Percentiles rank a stretch among this genome's conserved stretches.
Evolutionary conservation across 768 basidiomycete species (phyloP).

Genomic region (Termitomyces sp.): DNA sequence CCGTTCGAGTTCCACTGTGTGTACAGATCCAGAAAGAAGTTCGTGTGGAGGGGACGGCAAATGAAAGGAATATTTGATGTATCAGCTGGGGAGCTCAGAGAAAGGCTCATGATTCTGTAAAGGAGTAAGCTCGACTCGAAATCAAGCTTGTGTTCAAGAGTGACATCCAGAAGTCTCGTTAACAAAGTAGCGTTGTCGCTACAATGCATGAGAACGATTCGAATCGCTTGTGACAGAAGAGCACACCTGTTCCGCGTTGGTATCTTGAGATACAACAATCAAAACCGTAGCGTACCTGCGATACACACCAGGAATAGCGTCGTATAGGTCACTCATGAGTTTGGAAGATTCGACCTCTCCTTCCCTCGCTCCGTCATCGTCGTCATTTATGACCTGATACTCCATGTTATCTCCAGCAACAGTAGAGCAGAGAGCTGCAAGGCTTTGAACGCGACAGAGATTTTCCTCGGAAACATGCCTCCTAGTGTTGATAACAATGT

Average conservation of each 20-base stretch:
- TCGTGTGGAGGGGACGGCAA: slow-evolving; percentile 38
- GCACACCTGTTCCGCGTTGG: slow-evolving; percentile 29
- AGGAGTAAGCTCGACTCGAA: slow-evolving; percentile 40
- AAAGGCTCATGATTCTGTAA: slow-evolving; percentile 30
- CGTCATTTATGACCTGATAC: slow-evolving; percentile 14
- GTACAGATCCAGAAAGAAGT: slow-evolving; percentile 41
- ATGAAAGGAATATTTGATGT: slow-evolving; percentile 22
- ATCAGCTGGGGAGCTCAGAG: slow-evolving; percentile 23
- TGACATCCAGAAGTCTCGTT: slow-evolving; percentile 43
- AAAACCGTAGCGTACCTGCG: slow-evolving; percentile 35
- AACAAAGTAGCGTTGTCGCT: slow-evolving; percentile 44
- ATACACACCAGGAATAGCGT: slow-evolving; percentile 43
- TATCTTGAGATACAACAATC: not conserved
- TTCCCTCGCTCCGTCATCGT: slow-evolving; percentile 12
- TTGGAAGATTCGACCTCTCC: slow-evolving; percentile 15
- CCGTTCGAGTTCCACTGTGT: slow-evolving; percentile 29
- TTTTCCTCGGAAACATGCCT: not conserved
- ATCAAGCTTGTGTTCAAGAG: slow-evolving; percentile 34
- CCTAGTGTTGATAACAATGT: slow-evolving; percentile 35
- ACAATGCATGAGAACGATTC: slow-evolving; percentile 38
- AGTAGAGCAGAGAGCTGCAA: slow-evolving; percentile 42
- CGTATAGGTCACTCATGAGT: slow-evolving; percentile 39
- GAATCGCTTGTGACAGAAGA: slow-evolving; percentile 47
- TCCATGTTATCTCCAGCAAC: slow-evolving; percentile 43
- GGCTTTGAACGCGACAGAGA: slow-evolving; percentile 20